Evolutionary conservation across 768 basidiomycete species (phyloP).

Genomic region (Lactarius sp.): DNA sequence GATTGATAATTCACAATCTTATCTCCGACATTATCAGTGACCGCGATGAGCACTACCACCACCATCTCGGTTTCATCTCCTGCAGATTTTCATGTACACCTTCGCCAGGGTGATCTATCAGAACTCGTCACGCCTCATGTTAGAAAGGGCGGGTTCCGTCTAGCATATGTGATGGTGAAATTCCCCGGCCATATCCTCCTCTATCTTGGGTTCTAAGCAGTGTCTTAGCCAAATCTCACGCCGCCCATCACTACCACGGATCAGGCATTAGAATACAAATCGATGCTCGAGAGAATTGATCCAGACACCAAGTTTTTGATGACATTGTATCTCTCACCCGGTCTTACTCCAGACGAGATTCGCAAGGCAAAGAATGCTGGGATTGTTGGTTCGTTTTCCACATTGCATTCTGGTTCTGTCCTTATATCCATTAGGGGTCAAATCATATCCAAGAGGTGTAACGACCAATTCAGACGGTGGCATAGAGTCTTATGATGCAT

Average conservation of each 20-base stretch:
- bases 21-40: conserved; percentile 14
- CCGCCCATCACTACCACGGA: conserved; percentile 84
- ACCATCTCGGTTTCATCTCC: conserved; percentile 54
- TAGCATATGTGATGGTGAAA: conserved; percentile 93
- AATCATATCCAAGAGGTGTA: conserved; percentile 95
- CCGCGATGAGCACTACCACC: conserved; percentile 35
- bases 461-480: conserved; percentile 97
- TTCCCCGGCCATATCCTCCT: not conserved
- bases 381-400: conserved; percentile 47
- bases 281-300: conserved; percentile 67
- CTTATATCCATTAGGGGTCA: conserved; percentile 53
- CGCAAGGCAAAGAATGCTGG: conserved; percentile 82
- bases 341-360: conserved; percentile 87
- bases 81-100: conserved; percentile 95
- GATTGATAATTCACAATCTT: not conserved
- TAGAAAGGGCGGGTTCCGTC: conserved; percentile 77
- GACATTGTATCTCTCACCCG: conserved; percentile 92
- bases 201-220: not conserved
- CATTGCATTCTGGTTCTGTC: not conserved
- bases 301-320: conserved; percentile 83
- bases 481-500: conserved; percentile 91
- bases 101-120: conserved; percentile 81
- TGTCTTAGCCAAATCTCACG: conserved; percentile 76
- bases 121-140: conserved; percentile 88
- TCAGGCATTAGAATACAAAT: conserved; percentile 76